Base-by-base conservation (phyloP, 1,139 yeast genomes). In the Geotrichum phurueaensis region DNA sequence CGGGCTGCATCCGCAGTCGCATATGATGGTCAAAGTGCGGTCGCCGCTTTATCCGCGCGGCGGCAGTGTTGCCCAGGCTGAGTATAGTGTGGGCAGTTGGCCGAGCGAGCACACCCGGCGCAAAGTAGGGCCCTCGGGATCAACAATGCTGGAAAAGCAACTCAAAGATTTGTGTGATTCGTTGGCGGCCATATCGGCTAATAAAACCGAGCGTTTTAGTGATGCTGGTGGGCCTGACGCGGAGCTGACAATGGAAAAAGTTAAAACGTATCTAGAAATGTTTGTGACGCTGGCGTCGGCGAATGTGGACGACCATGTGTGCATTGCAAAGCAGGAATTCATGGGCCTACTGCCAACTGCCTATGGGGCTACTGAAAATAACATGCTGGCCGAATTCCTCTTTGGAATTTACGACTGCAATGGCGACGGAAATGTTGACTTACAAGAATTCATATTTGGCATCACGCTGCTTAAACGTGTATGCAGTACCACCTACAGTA, bases 391-490 rank as follows among this genome's bases (percentile, higher is more conserved):
- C 18, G 53, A 62, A 13, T 65, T 65, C 48, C 57, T 68, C 27
- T 58, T 61, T 49, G 55, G 57, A 7, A 55, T 67, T 7, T 68
- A 67, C 62, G 71, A 68, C 51, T 29, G 49, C 23, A 67, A 67
- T 27, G 59, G 54, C 9, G 65, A 66, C 36, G 68, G 66, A 9
- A 55, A 53, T 15, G 62, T 68, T 18, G 59, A 64, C 23, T 67
- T 68, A 62, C 58, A 57, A 2, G 69, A 68, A 51, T 68, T 59
- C 55, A 62, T 66, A 13, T 52, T 55, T 39, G 47, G 47, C 18
- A 39, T 39, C 5, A n/a, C 47, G 18, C 47, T 39, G 20, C 47
- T 39, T 9, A 39, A 39, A 18, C 47, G 47, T 3, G 18, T 39
- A 15, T 39, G 47, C 47, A 39, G 18, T 10, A 39, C 47, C 10